Evolutionary conservation across 257 asterid species (phyloP).

Genomic region (Solanum etuberosum): DNA sequence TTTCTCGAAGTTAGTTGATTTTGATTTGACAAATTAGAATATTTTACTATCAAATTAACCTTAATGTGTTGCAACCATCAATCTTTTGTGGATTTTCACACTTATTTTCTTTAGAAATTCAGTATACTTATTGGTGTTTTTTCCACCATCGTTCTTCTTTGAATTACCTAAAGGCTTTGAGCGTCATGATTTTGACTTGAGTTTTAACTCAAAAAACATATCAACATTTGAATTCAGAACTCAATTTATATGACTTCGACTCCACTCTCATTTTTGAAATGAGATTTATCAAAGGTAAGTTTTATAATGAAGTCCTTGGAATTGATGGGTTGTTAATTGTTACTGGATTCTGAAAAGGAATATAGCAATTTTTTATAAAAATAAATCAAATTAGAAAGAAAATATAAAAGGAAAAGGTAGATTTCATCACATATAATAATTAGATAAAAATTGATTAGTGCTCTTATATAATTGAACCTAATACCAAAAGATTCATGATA

Average conservation of each 20-base stretch:
- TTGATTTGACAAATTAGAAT: no score
- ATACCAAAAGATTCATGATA: background rate
- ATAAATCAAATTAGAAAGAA: background rate
- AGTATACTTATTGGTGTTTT: no score
- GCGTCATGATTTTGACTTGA: background rate
- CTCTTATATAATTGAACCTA: background rate
- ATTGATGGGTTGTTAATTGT: background rate
- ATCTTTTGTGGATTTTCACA: background rate
- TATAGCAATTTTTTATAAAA: background rate
- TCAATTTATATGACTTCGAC: background rate
- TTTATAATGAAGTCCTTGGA: rapidly evolving
- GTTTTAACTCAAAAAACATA: background rate
- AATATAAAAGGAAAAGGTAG: background rate
- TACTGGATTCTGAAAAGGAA: background rate
- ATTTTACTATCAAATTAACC: no score
- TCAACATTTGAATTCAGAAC: rapidly evolving
- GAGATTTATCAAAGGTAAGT: background rate
- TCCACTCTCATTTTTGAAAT: background rate
- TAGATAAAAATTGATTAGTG: background rate
- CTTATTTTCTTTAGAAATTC: background rate
- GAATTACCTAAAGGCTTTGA: background rate
- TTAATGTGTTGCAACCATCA: no score
- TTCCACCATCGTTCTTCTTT: no score
- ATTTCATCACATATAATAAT: background rate
- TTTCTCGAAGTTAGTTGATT: no score